phyloP scores from a whole-genome alignment of 768 basidiomycete species.

The Kwoniella mangroviensis region DNA sequence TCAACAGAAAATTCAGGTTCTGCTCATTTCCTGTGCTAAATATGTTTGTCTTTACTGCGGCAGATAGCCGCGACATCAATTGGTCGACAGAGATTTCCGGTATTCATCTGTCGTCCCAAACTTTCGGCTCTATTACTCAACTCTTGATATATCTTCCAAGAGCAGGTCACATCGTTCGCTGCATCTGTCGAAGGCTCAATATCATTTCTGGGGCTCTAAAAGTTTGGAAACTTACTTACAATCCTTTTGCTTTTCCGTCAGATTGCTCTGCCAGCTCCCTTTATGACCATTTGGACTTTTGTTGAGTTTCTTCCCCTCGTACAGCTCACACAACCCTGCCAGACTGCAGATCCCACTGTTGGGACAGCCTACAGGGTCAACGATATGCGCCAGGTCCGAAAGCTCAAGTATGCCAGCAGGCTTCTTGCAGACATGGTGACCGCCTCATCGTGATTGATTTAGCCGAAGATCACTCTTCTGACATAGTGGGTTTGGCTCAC shows the following conservation, averaged over 20 bases:
- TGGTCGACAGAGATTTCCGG: slow-evolving; percentile 6
- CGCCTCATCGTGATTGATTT: background rate
- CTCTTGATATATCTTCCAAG: slow-evolving; percentile 35
- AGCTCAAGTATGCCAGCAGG: slow-evolving; percentile 50
- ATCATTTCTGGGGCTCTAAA: background rate
- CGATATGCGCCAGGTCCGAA: slow-evolving; percentile 39
- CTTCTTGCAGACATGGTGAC: background rate
- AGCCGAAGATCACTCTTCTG: background rate
- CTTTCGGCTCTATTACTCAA: slow-evolving; percentile 25
- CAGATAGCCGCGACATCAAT: background rate
- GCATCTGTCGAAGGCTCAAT: slow-evolving; percentile 39
- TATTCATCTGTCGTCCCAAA: slow-evolving; percentile 16
- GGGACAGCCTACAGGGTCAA: slow-evolving; percentile 44
- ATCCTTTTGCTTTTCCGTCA: slow-evolving; percentile 35
- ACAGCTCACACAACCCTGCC: slow-evolving; percentile 40
- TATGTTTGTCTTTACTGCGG: background rate
- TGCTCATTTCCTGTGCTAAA: no score
- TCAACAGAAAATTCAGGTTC: background rate
- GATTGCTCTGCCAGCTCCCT: slow-evolving; percentile 41
- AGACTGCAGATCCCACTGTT: slow-evolving; percentile 41
- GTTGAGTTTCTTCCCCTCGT: slow-evolving; percentile 36
- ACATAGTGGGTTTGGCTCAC: background rate
- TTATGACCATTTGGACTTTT: slow-evolving; percentile 41
- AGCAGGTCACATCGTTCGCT: slow-evolving; percentile 50
- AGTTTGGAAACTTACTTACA: slow-evolving; percentile 39